Evolutionary conservation across 2,329 filamentous ascomycete species (phyloP).

Genomic region (Colletotrichum eremochloae): DNA sequence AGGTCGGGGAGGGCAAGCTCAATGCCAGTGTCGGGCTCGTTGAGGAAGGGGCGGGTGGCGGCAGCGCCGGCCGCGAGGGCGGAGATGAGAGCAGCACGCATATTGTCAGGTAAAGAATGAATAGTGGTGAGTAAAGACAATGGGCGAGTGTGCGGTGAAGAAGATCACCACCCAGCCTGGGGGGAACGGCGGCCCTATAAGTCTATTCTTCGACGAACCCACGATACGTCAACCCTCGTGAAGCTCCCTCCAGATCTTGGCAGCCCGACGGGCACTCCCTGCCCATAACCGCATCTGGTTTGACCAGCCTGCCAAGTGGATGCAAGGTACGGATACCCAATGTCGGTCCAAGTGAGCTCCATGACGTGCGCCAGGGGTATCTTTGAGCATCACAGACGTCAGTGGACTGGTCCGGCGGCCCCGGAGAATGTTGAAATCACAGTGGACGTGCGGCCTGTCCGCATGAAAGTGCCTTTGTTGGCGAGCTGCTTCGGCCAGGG

Average conservation of each 20-base stretch:
- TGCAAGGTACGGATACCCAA: constrained; percentile 6
- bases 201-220: constrained; percentile 29
- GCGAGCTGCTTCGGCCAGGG: constrained; percentile 15
- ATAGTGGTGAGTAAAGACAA: constrained; percentile 25
- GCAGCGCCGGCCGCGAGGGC: constrained; percentile 52
- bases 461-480: constrained; percentile 18
- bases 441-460: neutral
- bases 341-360: constrained; percentile 9
- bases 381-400: neutral
- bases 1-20: constrained; percentile 54
- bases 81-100: constrained; percentile 48
- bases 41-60: constrained; percentile 59
- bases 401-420: constrained; percentile 2
- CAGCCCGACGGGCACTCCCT: constrained; percentile 11
- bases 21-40: constrained; percentile 62
- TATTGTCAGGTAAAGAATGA: constrained; percentile 41
- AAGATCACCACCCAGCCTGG: neutral
- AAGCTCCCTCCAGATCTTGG: neutral
- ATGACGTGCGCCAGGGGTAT: constrained; percentile 40
- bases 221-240: neutral
- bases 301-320: constrained; percentile 23
- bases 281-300: constrained; percentile 24
- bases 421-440: constrained; percentile 17
- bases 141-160: constrained; percentile 18
- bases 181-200: constrained; percentile 20